Percentiles rank a stretch among this genome's conserved stretches.
Conservation (phyloP, 2,329 filamentous ascomycete species). For the Colletotrichum cordylinicola region DNA sequence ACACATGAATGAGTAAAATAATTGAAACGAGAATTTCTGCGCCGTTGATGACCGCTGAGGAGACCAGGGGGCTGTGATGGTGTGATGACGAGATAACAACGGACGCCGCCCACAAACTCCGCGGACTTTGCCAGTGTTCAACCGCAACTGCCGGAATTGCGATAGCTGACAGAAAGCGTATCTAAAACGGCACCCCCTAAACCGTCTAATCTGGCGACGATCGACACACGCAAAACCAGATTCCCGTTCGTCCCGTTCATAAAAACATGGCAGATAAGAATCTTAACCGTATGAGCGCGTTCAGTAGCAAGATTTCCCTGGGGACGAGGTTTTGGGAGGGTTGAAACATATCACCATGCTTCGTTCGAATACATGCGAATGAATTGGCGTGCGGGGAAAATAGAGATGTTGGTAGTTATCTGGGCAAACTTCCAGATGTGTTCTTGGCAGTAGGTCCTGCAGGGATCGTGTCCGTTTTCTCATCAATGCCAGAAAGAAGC, state of each 20-base stretch:
- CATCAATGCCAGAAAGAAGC: neutral
- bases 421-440: neutral
- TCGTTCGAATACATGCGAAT: neutral
- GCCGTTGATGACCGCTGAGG: fast-evolving
- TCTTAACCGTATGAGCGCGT: neutral
- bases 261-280: neutral
- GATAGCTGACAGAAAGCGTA: neutral
- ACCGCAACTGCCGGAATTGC: neutral
- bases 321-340: neutral
- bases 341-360: neutral
- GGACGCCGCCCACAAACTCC: neutral
- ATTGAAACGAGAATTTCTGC: neutral
- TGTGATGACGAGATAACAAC: neutral
- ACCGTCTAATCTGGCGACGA: neutral
- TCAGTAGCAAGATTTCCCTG: neutral
- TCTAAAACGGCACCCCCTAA: neutral
- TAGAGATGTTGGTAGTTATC: neutral
- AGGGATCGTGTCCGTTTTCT: neutral
- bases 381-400: neutral
- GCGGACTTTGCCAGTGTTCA: neutral
- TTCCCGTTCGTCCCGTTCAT: neutral
- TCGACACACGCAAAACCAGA: neutral
- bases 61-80: fast-evolving
- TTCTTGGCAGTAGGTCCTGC: neutral
- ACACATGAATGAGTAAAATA: neutral